Evolutionary conservation across 805 yeast genomes (phyloP).

Genomic region (Starmerella sirachaensis): DNA sequence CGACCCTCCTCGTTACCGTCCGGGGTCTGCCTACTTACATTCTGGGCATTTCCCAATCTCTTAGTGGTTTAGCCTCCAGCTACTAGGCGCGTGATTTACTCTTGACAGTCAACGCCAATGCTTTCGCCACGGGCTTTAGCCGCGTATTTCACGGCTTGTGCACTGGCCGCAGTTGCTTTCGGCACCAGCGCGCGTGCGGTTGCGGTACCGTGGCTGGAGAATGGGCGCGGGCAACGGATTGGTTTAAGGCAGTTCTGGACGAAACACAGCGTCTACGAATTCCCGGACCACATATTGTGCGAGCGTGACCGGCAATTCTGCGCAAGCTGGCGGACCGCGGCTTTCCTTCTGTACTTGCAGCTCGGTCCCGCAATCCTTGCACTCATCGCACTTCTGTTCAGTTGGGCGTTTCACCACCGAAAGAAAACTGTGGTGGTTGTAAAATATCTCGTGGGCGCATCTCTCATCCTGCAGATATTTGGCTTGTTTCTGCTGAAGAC

Average conservation of each 20-base stretch:
- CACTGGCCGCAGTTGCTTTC: conserved; percentile 10
- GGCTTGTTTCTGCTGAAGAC: conserved; percentile 16
- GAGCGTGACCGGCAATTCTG: conserved; percentile 20
- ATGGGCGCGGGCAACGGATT: conserved; percentile 10
- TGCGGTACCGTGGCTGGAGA: conserved; percentile 18
- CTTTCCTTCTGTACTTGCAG: conserved; percentile 23
- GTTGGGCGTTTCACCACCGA: conserved; percentile 20
- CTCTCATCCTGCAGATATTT: conserved; percentile 21
- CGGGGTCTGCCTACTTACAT: too few species aligned
- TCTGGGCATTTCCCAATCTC: too few species aligned
- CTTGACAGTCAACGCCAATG: not conserved
- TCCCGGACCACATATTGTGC: conserved; percentile 21
- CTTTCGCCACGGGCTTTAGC: conserved; percentile 8
- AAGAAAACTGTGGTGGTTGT: conserved; percentile 19
- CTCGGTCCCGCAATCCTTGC: conserved; percentile 20
- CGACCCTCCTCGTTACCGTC: too few species aligned
- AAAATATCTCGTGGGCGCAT: conserved; percentile 12
- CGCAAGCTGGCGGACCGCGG: conserved; percentile 25
- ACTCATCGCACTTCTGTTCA: conserved; percentile 16
- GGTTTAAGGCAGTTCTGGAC: conserved; percentile 14
- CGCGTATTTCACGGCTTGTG: conserved; percentile 15
- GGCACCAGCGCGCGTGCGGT: conserved; percentile 6
- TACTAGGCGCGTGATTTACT: too few species aligned
- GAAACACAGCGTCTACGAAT: conserved; percentile 9
- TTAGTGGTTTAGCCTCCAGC: too few species aligned